These are phyloP conservation scores for Leishmania aethiopica DNA, from an alignment of 208 protist species.

Conservation along the genomic window DNA sequence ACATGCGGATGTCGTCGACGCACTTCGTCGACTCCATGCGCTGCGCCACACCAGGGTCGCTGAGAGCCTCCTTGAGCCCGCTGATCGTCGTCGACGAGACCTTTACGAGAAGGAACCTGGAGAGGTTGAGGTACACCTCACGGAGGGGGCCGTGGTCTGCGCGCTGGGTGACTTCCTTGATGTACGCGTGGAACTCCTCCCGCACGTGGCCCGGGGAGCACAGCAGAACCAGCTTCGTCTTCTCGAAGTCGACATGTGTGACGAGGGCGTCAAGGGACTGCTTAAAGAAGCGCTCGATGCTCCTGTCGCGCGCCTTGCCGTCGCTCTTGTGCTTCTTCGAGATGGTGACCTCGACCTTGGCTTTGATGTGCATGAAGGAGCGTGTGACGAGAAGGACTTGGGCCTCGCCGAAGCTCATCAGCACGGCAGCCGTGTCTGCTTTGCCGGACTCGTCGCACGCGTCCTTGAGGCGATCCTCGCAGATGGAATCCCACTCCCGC, in stretches of 20 bases:
- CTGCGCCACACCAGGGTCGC: slow-evolving; percentile 73
- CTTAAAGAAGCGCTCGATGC: slow-evolving; percentile 94
- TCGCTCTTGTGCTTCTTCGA: slow-evolving; percentile 87
- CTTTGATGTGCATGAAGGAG: slow-evolving; percentile 93
- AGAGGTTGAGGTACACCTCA: slow-evolving; percentile 77
- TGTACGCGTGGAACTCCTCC: slow-evolving; percentile 81
- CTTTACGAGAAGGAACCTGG: slow-evolving; percentile 93
- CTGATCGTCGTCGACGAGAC: slow-evolving; percentile 86
- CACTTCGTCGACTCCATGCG: slow-evolving; percentile 91
- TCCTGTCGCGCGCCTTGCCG: slow-evolving; percentile 85
- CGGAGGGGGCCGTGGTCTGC: slow-evolving; percentile 66
- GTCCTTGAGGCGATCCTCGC: slow-evolving; percentile 61
- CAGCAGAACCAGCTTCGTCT: slow-evolving; percentile 95
- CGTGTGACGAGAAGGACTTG: slow-evolving; percentile 93
- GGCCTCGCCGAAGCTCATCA: slow-evolving; percentile 95
- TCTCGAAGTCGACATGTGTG: slow-evolving; percentile 92
- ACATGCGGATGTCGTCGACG: slow-evolving; percentile 88
- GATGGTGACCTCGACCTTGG: slow-evolving; percentile 87
- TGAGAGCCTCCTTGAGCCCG: slow-evolving; percentile 88
- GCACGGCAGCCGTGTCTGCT: slow-evolving; percentile 93
- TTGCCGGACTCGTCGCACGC: slow-evolving; percentile 71
- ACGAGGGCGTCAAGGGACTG: slow-evolving; percentile 87
- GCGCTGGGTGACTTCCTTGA: slow-evolving; percentile 43
- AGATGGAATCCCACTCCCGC: slow-evolving; percentile 88
- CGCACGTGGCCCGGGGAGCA: slow-evolving; percentile 95